Conservation (phyloP, 2,329 filamentous ascomycete genomes). For the Herpotrichia juniperi region DNA sequence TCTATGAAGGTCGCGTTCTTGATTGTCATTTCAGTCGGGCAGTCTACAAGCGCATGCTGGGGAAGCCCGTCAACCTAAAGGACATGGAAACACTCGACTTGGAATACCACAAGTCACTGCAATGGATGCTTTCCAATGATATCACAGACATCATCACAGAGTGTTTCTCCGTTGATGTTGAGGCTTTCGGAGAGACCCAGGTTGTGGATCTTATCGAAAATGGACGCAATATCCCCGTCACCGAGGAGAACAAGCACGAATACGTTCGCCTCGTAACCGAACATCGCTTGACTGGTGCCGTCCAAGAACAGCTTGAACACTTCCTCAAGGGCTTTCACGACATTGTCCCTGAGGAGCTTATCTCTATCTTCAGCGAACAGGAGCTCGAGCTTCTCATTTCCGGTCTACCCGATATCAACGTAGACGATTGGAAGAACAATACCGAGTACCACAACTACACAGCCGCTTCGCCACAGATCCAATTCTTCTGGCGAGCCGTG, state of each 20-base stretch:
- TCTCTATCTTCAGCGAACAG: slow-evolving; percentile 98
- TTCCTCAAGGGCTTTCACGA: slow-evolving; percentile 98
- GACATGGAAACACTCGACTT: slow-evolving; percentile 99
- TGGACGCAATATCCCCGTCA: slow-evolving; percentile 90
- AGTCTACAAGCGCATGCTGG: slow-evolving; percentile 96
- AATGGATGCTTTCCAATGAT: slow-evolving; percentile 99
- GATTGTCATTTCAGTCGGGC: slow-evolving; percentile 99
- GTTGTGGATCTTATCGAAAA: slow-evolving; percentile 86
- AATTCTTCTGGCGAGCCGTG: slow-evolving; percentile 99
- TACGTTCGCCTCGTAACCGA: slow-evolving; percentile 95
- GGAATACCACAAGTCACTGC: slow-evolving; percentile 97
- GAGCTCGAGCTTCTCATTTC: slow-evolving; percentile 96
- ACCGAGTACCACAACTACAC: slow-evolving; percentile 99
- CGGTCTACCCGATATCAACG: slow-evolving; percentile 93
- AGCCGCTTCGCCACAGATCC: slow-evolving; percentile 91
- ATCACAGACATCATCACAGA: slow-evolving; percentile 98
- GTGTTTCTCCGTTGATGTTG: slow-evolving; percentile 92
- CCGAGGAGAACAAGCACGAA: slow-evolving; percentile 97
- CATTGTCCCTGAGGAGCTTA: slow-evolving; percentile 91
- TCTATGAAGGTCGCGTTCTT: slow-evolving; percentile 93
- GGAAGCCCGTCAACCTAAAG: slow-evolving; percentile 94
- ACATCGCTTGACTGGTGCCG: slow-evolving; percentile 88
- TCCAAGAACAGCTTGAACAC: slow-evolving; percentile 90
- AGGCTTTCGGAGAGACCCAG: slow-evolving; percentile 89
- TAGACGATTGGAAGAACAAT: slow-evolving; percentile 99